Evolutionary conservation across 2,329 filamentous ascomycete species (phyloP), one percentile per base, ranked within the genome.

Genomic region (Colletotrichum tofieldiae): DNA sequence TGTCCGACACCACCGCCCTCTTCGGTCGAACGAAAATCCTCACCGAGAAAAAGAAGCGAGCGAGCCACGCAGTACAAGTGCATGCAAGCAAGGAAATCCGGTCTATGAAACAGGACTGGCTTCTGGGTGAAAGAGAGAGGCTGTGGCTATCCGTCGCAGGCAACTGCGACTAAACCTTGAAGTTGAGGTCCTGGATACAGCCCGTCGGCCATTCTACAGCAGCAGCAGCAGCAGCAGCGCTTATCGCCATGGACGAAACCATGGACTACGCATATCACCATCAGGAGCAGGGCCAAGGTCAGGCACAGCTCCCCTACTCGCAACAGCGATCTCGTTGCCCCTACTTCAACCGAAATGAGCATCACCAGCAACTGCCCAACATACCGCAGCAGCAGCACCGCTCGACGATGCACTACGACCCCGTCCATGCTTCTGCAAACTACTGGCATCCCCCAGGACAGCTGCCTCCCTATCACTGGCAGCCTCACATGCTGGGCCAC

Each of bases 361-460:
- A 47, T 20, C 52, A 67, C 9, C 56, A 65, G 8, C 61, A 71
- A 55, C 26, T 5, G 20, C 43, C 52, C 23, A 35, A 41, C 43
- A 29, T 63, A 5, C 52, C 58, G 26, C 67, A 54, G 16, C 51
- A 32, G 32, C 52, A 37, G 52, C 52, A 55, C 35, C 68, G 61
- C 43, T 71, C 66, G 3, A 67, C 64, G n/a, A 65, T 76, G 23
- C 77, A 77, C 61, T 78, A 78, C 61, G 78, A 78, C 51, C 75
- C 78, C 23, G 75, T 79, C 47, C 78, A 80, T 64, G 73, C 76
- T 39, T 73, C 77, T 43, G 73, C 77, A 26, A 74, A 65, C 56
- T 67, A 75, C 47, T 81, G 79, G 79, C 59, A 69, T 14, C 41
- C 69, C 16, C 58, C 62, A 49, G 43, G 58, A 16, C 65, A 55